Percentiles rank a stretch among this genome's conserved stretches.
phyloP scores from a whole-genome alignment of 352 stramenopile genomes.

The Phytophthora syringae region DNA sequence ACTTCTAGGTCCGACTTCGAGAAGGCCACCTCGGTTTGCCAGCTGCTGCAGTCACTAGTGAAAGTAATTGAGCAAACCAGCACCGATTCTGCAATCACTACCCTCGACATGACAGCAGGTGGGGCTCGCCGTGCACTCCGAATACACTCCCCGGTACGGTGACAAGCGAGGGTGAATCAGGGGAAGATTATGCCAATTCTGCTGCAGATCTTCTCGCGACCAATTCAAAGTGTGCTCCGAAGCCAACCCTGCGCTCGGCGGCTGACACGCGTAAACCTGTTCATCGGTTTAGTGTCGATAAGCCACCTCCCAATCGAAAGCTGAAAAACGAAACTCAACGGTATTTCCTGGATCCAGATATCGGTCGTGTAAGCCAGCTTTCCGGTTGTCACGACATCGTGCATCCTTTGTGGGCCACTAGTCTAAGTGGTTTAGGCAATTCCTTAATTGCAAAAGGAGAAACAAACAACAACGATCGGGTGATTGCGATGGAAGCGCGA shows the following conservation, averaged over 20 bases:
- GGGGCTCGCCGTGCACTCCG: constrained; percentile 17
- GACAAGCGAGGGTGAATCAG: constrained; percentile 14
- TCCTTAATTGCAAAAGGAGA: neutral
- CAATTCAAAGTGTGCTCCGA: constrained; percentile 36
- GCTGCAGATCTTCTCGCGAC: constrained; percentile 28
- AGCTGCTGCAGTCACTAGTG: constrained; percentile 51
- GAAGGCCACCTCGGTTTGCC: constrained; percentile 54
- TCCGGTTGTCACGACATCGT: constrained; percentile 52
- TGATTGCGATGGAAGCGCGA: constrained; percentile 49
- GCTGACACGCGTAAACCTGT: constrained; percentile 7
- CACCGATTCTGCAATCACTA: neutral
- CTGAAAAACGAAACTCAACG: constrained; percentile 31
- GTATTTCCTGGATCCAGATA: constrained; percentile 43
- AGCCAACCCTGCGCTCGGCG: constrained; percentile 1
- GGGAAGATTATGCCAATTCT: constrained; percentile 24
- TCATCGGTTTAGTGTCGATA: constrained; percentile 41
- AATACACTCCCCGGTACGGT: constrained; percentile 17
- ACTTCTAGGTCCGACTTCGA: constrained; percentile 78
- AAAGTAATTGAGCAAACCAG: constrained; percentile 40
- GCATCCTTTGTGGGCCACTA: constrained; percentile 11
- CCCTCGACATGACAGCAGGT: neutral
- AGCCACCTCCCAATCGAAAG: constrained; percentile 61
- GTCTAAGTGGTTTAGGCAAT: neutral
- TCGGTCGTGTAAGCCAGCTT: constrained; percentile 56
- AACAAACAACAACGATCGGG: constrained; percentile 17